Percentiles rank a stretch among this genome's conserved stretches.
Conservation (phyloP, 345 rosid genomes). For the Ailanthus altissimus region DNA sequence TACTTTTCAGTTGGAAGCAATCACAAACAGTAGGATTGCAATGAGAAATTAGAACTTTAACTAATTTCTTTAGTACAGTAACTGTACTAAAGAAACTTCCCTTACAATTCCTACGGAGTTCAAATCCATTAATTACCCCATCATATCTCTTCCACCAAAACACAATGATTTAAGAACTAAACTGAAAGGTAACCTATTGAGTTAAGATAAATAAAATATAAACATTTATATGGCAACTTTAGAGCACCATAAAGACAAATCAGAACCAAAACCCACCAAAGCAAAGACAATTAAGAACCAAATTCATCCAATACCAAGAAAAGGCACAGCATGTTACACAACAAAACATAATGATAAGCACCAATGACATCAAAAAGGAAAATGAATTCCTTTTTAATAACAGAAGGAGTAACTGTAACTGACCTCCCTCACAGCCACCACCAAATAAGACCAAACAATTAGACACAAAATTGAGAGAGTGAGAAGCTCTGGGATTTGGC, state of each 20-base stretch:
- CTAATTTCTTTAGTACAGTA: no score
- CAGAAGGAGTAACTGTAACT: conserved; percentile 19
- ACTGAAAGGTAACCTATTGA: not conserved
- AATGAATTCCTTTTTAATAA: not conserved
- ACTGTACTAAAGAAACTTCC: no score
- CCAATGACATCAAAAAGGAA: not conserved
- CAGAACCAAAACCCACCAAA: not conserved
- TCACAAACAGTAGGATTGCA: not conserved
- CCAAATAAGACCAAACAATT: conserved; percentile 87
- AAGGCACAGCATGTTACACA: not conserved
- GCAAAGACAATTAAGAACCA: not conserved
- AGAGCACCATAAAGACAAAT: not conserved
- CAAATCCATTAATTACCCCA: not conserved
- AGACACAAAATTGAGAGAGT: conserved; percentile 85
- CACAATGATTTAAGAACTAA: not conserved
- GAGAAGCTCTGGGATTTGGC: conserved; percentile 89
- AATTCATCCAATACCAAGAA: not conserved
- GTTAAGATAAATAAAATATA: not conserved
- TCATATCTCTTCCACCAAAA: not conserved
- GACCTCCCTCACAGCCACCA: conserved; percentile 98
- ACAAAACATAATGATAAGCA: not conserved
- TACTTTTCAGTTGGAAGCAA: not conserved
- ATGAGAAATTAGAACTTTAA: not conserved
- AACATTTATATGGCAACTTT: not conserved
- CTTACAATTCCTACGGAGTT: not conserved